Evolutionary conservation across 495 filamentous ascomycete species (phyloP).

Genomic region (Xylaria curta): DNA sequence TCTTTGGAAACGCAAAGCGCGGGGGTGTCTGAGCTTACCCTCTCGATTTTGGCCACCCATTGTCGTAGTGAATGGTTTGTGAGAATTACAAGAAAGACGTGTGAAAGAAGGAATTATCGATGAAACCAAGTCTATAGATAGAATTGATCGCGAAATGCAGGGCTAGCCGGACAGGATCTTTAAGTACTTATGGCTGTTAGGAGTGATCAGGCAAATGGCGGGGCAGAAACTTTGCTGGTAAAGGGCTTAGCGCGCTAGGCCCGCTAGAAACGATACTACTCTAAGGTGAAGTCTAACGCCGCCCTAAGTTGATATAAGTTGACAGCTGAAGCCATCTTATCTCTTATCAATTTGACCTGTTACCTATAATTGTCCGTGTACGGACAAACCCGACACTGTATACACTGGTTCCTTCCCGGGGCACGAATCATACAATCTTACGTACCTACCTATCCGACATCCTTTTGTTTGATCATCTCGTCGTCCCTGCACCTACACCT

Average conservation of each 20-base stretch:
- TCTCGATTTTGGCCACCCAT: constrained; percentile 76
- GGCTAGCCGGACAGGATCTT: not conserved
- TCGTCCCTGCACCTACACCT: constrained; percentile 3
- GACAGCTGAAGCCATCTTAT: no score
- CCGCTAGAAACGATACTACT: not conserved
- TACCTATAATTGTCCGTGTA: not conserved
- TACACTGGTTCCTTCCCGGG: not conserved
- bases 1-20: not conserved
- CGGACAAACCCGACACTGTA: not conserved
- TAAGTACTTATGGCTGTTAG: no score
- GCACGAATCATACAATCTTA: not conserved
- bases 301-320: not conserved
- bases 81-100: not conserved
- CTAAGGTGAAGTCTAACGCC: not conserved
- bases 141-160: constrained; percentile 16
- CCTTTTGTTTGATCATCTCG: constrained; percentile 19
- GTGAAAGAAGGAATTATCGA: not conserved
- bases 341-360: no score
- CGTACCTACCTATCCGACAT: not conserved
- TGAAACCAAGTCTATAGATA: constrained; percentile 1
- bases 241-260: constrained; percentile 1
- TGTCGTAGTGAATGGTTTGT: constrained; percentile 1
- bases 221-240: constrained; percentile 24
- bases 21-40: constrained; percentile 48
- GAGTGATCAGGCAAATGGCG: constrained; percentile 6